Conservation (phyloP, 164 flowering plant species). For the Paratinospora sagittata region DNA sequence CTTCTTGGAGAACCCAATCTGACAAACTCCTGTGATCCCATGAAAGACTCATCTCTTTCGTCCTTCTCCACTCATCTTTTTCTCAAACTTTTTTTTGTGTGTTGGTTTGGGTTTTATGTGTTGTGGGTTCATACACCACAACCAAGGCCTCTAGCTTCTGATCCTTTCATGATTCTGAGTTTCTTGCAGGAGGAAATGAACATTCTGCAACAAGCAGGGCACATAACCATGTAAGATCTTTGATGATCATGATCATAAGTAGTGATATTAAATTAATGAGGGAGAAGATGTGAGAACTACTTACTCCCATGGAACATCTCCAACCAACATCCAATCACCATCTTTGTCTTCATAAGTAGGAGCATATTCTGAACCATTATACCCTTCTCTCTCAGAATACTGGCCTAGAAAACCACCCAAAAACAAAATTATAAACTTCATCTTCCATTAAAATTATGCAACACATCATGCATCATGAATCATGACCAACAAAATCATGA, state of each 20-base stretch:
- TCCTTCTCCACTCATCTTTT: background rate
- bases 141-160: constrained; percentile 67
- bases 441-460: background rate
- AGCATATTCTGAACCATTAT: constrained; percentile 63
- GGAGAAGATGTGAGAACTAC: constrained; percentile 19
- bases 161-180: constrained; percentile 77
- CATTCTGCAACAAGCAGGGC: constrained; percentile 45
- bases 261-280: no score
- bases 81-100: background rate
- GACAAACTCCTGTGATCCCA: no score
- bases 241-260: no score
- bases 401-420: constrained; percentile 27
- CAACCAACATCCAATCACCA: constrained; percentile 94
- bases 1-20: constrained; percentile 36
- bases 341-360: constrained; percentile 92
- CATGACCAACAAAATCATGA: no score
- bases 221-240: background rate
- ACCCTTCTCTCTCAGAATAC: constrained; percentile 63
- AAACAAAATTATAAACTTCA: background rate
- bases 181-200: constrained; percentile 74
- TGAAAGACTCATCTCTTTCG: background rate
- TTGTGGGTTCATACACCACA: constrained; percentile 31
- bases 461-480: background rate
- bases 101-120: background rate
- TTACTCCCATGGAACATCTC: constrained; percentile 97